These are phyloP conservation scores for Penicillium bialowiezense DNA, from an alignment of 495 filamentous ascomycete genomes.

Conservation along the genomic window DNA sequence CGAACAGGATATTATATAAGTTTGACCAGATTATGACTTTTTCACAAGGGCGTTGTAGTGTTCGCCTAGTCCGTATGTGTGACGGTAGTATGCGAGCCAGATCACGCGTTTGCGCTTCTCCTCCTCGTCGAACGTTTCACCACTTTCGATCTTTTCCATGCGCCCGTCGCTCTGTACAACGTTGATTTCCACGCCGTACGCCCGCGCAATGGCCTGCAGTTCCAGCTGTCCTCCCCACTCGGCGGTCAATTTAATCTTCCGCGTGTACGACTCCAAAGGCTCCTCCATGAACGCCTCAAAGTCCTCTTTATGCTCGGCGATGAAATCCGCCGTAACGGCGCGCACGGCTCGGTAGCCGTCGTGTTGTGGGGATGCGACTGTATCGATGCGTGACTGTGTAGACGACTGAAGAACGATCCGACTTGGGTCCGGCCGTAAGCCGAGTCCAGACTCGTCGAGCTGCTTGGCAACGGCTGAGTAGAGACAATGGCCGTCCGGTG, in stretches of 20 bases:
- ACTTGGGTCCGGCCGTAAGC: slow-evolving; percentile 44
- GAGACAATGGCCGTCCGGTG: slow-evolving; percentile 92
- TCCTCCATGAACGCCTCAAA: slow-evolving; percentile 79
- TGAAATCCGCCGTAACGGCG: slow-evolving; percentile 55
- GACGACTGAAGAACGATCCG: slow-evolving; percentile 35
- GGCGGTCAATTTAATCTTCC: slow-evolving; percentile 79
- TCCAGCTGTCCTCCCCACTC: slow-evolving; percentile 98
- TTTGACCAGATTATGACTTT: slow-evolving; percentile 11
- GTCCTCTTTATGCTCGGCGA: slow-evolving; percentile 55
- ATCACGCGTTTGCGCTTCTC: slow-evolving; percentile 46
- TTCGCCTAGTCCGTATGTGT: slow-evolving; percentile 89
- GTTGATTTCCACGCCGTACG: slow-evolving; percentile 77
- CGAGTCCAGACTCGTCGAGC: slow-evolving; percentile 47
- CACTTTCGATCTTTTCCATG: slow-evolving; percentile 69
- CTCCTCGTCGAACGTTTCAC: slow-evolving; percentile 44
- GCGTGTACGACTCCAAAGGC: slow-evolving; percentile 67
- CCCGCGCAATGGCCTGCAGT: slow-evolving; percentile 76
- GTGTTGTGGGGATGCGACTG: slow-evolving; percentile 37
- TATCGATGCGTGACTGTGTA: slow-evolving; percentile 42
- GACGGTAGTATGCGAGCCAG: slow-evolving; percentile 94
- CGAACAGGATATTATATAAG: background rate
- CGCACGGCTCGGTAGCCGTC: slow-evolving; percentile 48
- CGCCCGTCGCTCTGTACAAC: slow-evolving; percentile 79
- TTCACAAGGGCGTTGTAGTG: slow-evolving; percentile 86
- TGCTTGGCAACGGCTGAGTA: slow-evolving; percentile 91